phyloP scores from a whole-genome alignment of 805 yeast species.

The Ogataea dorogensis region DNA sequence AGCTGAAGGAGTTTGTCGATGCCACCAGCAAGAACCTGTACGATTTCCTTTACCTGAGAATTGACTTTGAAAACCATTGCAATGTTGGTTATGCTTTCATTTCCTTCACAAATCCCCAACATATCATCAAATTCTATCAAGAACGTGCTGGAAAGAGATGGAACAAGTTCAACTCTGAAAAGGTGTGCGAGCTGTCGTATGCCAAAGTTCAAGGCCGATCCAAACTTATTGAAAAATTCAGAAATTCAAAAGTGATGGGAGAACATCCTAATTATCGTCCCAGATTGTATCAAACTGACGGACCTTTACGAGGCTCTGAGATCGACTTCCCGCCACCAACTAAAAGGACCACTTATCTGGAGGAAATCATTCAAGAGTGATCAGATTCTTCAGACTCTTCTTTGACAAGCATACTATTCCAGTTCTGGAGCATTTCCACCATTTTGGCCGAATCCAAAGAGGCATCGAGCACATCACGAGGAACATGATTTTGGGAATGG shows the following conservation, averaged over 20 bases:
- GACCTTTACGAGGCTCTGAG: slow-evolving; percentile 42
- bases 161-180: slow-evolving; percentile 47
- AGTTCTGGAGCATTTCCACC: slow-evolving; percentile 63
- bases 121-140: slow-evolving; percentile 44
- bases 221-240: slow-evolving; percentile 45
- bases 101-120: slow-evolving; percentile 43
- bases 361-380: neutral
- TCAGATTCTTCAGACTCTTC: slow-evolving; percentile 16
- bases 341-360: slow-evolving; percentile 3
- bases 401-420: slow-evolving; percentile 39
- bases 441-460: slow-evolving; percentile 64
- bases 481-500: slow-evolving; percentile 88
- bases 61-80: slow-evolving; percentile 51
- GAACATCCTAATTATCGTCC: slow-evolving; percentile 46
- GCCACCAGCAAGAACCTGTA: slow-evolving; percentile 39
- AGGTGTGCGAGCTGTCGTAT: slow-evolving; percentile 49
- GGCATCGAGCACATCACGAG: slow-evolving; percentile 87
- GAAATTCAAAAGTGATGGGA: slow-evolving; percentile 49
- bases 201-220: slow-evolving; percentile 52
- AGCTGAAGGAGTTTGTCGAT: slow-evolving; percentile 46
- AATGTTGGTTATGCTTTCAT: slow-evolving; percentile 58
- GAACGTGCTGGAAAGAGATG: slow-evolving; percentile 48
- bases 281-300: slow-evolving; percentile 44
- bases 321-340: slow-evolving; percentile 41
- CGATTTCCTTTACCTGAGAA: slow-evolving; percentile 45